A percentile compares a stretch with the other conserved stretches of the same genome.
These are phyloP conservation scores for Inga oerstediana DNA, from an alignment of 306 rosid genomes.

Conservation along the genomic window DNA sequence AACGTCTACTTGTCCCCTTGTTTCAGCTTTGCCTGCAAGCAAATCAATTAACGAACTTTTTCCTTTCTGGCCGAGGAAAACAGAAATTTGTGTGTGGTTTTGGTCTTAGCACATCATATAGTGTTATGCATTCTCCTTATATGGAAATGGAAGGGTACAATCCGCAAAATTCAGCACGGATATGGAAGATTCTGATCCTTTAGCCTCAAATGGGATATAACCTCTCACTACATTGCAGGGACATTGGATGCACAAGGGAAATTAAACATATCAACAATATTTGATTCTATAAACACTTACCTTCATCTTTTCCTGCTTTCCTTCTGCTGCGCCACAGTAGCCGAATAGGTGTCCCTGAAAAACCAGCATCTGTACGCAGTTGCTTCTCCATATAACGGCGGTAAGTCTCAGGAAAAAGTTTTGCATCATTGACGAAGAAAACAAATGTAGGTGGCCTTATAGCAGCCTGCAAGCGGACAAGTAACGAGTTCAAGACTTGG, in stretches of 20 bases:
- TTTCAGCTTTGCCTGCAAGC: conserved; percentile 55
- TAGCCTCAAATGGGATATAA: not conserved
- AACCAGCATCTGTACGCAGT: conserved; percentile 84
- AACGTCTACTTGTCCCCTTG: conserved; percentile 45
- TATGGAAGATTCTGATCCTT: not conserved
- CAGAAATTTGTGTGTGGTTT: not conserved
- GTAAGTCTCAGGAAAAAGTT: conserved; percentile 87
- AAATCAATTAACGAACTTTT: conserved; percentile 18
- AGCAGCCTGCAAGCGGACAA: conserved; percentile 76
- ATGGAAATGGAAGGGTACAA: not conserved
- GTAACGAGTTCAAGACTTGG: conserved; percentile 14
- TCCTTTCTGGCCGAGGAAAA: not conserved
- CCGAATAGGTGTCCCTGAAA: conserved; percentile 86
- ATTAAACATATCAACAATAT: conserved; percentile 6
- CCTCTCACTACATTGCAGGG: not conserved
- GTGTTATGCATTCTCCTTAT: not conserved
- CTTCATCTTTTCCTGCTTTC: conserved; percentile 69
- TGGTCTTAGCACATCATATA: not conserved
- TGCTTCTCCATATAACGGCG: conserved; percentile 93
- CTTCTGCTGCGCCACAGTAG: conserved; percentile 92
- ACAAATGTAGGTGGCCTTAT: conserved; percentile 96
- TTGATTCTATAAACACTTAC: conserved; percentile 41
- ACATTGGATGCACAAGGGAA: not conserved
- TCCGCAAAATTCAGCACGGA: not conserved
- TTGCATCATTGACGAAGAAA: conserved; percentile 92